These are phyloP conservation scores for Sphaerostilbella broomeana DNA, from an alignment of 2,329 filamentous ascomycete genomes.

Conservation along the genomic window DNA sequence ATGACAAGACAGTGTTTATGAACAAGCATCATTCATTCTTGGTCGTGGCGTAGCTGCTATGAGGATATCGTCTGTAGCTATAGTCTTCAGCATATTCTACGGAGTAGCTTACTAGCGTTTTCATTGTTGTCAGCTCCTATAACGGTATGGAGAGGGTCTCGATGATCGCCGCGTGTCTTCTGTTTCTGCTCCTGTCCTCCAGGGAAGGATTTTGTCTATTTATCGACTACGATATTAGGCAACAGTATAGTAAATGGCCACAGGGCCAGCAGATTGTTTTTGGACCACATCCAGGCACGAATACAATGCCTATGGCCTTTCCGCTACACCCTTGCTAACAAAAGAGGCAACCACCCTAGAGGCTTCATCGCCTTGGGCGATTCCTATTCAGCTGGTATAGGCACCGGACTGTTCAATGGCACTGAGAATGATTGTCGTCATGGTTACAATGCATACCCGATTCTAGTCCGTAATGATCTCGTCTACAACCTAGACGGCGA, in stretches of 20 bases:
- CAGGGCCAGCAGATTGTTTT: neutral
- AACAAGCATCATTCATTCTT: too few species aligned
- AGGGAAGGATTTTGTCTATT: neutral
- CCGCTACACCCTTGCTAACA: slow-evolving; percentile 3
- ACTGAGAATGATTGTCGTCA: slow-evolving; percentile 36
- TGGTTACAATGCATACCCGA: slow-evolving; percentile 36
- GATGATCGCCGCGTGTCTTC: neutral
- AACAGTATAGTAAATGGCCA: neutral
- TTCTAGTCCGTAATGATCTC: slow-evolving; percentile 35
- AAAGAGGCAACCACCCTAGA: slow-evolving; percentile 13
- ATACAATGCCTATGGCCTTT: neutral
- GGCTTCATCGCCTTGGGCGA: slow-evolving; percentile 40
- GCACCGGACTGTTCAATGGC: slow-evolving; percentile 33
- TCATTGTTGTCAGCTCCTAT: too few species aligned
- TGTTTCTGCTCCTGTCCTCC: slow-evolving; percentile 1
- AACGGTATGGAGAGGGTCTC: slow-evolving; percentile 1
- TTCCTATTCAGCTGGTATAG: slow-evolving; percentile 43
- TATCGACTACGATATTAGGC: neutral
- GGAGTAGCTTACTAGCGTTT: too few species aligned
- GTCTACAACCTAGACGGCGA: neutral
- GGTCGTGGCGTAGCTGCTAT: too few species aligned
- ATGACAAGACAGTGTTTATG: too few species aligned
- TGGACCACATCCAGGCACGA: slow-evolving; percentile 3
- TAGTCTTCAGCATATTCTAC: too few species aligned
- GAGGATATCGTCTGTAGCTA: too few species aligned